Conservation (phyloP, 768 basidiomycete species). For the Cystofilobasidium macerans region DNA sequence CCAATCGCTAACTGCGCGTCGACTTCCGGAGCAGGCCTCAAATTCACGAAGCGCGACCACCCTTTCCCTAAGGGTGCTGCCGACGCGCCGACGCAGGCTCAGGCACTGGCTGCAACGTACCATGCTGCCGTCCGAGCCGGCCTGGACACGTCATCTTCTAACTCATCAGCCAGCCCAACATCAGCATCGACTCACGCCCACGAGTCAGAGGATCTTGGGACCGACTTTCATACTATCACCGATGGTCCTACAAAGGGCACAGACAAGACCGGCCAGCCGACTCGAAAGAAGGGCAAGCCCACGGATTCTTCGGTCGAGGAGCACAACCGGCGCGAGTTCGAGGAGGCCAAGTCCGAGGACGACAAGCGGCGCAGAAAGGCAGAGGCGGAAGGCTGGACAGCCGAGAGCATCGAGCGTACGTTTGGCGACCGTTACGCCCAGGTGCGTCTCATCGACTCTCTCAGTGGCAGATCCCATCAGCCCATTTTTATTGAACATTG, state of each 20-base stretch:
- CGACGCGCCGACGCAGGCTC: neutral
- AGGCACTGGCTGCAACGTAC: neutral
- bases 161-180: neutral
- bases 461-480: neutral
- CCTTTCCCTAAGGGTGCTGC: slow-evolving; percentile 9
- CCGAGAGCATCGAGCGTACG: slow-evolving; percentile 19
- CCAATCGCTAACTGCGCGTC: too few relatives aligned
- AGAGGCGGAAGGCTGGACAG: slow-evolving; percentile 24
- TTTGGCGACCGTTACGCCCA: slow-evolving; percentile 26
- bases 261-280: neutral
- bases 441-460: slow-evolving; percentile 5
- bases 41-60: slow-evolving; percentile 19
- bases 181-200: neutral
- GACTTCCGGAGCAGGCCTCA: slow-evolving; percentile 5
- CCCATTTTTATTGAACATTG: too few relatives aligned
- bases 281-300: neutral
- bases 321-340: slow-evolving; percentile 14
- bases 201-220: neutral
- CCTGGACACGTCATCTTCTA: neutral
- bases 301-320: neutral
- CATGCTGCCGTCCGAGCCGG: neutral
- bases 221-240: neutral
- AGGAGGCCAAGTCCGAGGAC: slow-evolving; percentile 14
- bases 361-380: slow-evolving; percentile 16
- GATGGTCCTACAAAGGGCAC: neutral